These are phyloP conservation scores for Pythium insidiosum DNA, from an alignment of 352 stramenopile genomes.

Conservation along the genomic window DNA sequence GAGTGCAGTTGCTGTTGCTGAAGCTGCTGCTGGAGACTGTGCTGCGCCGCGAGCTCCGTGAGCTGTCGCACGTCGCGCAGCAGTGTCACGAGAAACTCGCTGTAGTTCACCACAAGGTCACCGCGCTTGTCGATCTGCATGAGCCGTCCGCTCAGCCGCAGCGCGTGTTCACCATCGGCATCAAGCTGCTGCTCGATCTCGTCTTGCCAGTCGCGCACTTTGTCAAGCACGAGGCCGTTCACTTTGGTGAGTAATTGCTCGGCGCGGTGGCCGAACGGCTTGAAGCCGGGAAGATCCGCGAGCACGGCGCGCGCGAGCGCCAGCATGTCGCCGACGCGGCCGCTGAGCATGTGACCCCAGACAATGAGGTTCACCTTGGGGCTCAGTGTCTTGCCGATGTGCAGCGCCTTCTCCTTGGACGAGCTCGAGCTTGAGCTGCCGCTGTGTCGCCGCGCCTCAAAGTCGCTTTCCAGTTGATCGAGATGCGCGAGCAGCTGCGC, in stretches of 20 bases:
- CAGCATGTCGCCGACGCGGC: constrained; percentile 48
- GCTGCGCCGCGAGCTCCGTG: constrained; percentile 72
- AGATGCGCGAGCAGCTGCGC: constrained; percentile 79
- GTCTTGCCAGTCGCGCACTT: constrained; percentile 84
- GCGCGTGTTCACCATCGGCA: constrained; percentile 40
- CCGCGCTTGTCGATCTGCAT: constrained; percentile 90
- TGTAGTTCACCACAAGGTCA: constrained; percentile 90
- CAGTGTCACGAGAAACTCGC: constrained; percentile 89
- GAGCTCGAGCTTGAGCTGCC: not conserved
- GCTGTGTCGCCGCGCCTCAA: constrained; percentile 39
- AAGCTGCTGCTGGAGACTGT: constrained; percentile 17
- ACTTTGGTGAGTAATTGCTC: constrained; percentile 46
- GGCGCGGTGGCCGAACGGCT: constrained; percentile 37
- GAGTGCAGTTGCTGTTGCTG: constrained; percentile 12
- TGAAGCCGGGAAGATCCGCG: constrained; percentile 53
- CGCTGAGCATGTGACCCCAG: constrained; percentile 69
- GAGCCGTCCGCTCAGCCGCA: constrained; percentile 77
- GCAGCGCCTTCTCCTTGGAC: constrained; percentile 18
- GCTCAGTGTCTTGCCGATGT: constrained; percentile 79
- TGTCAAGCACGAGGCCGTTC: constrained; percentile 60
- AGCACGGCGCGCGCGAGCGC: constrained; percentile 46
- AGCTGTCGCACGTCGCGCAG: constrained; percentile 90
- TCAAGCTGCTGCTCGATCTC: constrained; percentile 61
- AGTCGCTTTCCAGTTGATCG: constrained; percentile 85
- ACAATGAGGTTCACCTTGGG: constrained; percentile 78